Evolutionary conservation across 371 early-diverging fungal species (phyloP), one percentile per base, ranked within the genome.

Genomic region (Haplosporangium sp.): DNA sequence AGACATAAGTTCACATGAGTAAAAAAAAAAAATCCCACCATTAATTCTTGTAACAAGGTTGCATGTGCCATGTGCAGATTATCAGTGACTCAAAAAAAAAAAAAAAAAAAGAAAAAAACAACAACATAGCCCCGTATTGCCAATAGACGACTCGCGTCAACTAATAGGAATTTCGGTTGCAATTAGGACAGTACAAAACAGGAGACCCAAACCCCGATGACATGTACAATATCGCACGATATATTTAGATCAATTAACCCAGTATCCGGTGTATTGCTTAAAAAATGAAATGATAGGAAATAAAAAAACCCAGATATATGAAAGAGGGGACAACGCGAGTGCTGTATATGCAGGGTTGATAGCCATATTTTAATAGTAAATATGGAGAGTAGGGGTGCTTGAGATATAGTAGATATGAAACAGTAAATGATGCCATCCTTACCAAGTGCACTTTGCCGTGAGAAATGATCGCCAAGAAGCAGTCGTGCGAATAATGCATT

Each of bases 401-500:
- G 38, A 2, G 7, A 38, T 2, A 6, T 9, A 38, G 37, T 27
- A 27, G 15, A 15, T 45, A 15, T 45, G 45, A 45, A 15, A 45
- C 45, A 45, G 6, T 38, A 3, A 35, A 8, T 42, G 11, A 42
- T 42, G 61, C 10, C 4, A 10, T 20, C 35, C 68, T 72, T 87
- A 89, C 91, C 91, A 55, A 82, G 61, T 38, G 88, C 78, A 65
- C 91, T 92, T 47, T 87, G 88, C 63, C 75, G 82, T 2, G 88
- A 86, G 77, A 94, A 92, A 48, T 86, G 89, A 75, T 92, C 93
- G 20, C 86, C 88, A 52, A 95, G 69, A 5, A 95, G 85, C 37
- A 88, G 70, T 47, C 88, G 84, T 8, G 95, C 94, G 75, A 92
- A 93, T 7, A 94, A 76, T 7, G 94, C 93, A 82, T 95, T 95